Evolutionary conservation across 1,284 basidiomycete species (phyloP), one percentile per base, ranked within the genome.

Genomic region (Heterobasidion parviporum): DNA sequence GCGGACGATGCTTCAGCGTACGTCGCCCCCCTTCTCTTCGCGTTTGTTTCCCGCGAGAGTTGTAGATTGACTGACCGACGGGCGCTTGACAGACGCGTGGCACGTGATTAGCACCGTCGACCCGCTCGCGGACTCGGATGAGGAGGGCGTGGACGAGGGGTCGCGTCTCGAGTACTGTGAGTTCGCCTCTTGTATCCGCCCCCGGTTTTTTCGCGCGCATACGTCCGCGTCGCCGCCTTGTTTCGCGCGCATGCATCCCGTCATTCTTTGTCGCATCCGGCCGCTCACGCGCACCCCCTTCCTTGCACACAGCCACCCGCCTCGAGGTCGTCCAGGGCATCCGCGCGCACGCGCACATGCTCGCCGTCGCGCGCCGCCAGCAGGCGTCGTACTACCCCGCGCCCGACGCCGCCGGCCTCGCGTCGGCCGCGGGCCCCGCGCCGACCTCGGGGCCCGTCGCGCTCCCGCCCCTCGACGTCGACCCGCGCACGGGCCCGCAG

Each of bases 81-180:
- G n/a, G n/a, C n/a, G n/a, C n/a, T n/a, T n/a, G 5, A 16, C 64
- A 86, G 83, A 85, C 63, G 78, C 79, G 15, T 85, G 78, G 78
- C 75, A 82, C 61, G 71, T 76, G 50, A 71, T 81, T 56, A 75
- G 71, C 53, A 77, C 72, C 48, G 76, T 74, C 53, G 81, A 80
- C 61, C 75, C 80, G 16, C 67, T 81, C 36, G 62, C 72, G 48
- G 80, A 80, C 61, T 82, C 78, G 20, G 83, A 85, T 61, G 80
- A 84, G 59, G 78, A 80, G 61, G 64, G 67, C 33, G 70, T 68
- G 56, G 84, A 89, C 64, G 79, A 82, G 64, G 65, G 77, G 59
- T 72, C 74, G 18, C 75, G 78, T 44, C 66, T 72, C 45, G 82
- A 84, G 61, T 82, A 82, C 60, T 65, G 82, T 83, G 55, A 55